phyloP scores from a whole-genome alignment of 345 rosid genomes.

The Citrus maxima region DNA sequence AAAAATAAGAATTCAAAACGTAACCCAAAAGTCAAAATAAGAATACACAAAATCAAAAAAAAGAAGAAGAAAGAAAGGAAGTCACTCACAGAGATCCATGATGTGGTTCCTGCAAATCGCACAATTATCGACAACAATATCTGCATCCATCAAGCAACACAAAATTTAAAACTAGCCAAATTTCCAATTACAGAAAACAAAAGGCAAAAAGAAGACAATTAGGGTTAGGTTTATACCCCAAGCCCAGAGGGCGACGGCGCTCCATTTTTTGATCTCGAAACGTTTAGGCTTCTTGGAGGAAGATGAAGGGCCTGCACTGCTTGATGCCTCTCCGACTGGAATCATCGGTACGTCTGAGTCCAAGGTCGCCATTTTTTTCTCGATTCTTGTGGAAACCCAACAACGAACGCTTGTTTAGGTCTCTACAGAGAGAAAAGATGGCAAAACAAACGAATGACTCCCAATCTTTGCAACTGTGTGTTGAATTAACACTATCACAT shows the following conservation, averaged over 20 bases:
- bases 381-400: background rate
- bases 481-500: too few species aligned
- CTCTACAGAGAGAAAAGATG: background rate
- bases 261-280: slow-evolving; percentile 95
- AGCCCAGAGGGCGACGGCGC: slow-evolving; percentile 93
- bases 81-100: slow-evolving; percentile 86
- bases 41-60: background rate
- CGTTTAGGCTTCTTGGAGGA: slow-evolving; percentile 73
- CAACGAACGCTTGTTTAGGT: background rate
- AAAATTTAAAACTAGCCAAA: background rate
- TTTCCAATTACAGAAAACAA: background rate
- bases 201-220: background rate
- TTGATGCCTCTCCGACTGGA: slow-evolving; percentile 68
- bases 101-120: slow-evolving; percentile 97
- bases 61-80: background rate
- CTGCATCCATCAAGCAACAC: slow-evolving; percentile 35
- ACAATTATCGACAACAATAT: slow-evolving; percentile 92
- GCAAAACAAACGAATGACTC: too few species aligned
- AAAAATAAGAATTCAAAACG: slow-evolving; percentile 1
- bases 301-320: slow-evolving; percentile 48
- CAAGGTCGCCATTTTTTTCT: slow-evolving; percentile 56
- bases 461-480: too few species aligned
- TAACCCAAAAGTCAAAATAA: background rate
- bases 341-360: slow-evolving; percentile 81
- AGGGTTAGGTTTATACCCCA: slow-evolving; percentile 64